Evolutionary conservation across 176 grass and related monocot genomes (phyloP).

Genomic region (Cenchrus americanus): DNA sequence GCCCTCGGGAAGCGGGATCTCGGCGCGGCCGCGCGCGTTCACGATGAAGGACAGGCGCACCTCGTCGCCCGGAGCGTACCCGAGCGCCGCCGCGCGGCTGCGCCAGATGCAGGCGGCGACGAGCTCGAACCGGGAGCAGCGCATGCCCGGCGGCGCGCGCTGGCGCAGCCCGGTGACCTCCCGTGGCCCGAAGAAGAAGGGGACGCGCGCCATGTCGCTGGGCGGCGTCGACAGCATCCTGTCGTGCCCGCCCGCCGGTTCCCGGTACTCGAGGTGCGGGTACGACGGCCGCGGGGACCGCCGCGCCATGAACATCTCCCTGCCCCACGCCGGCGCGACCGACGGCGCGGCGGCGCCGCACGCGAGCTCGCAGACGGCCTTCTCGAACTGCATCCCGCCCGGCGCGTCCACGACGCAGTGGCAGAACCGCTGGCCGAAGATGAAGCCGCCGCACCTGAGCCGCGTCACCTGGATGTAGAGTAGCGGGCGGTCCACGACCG

Average conservation of each 20-base stretch:
- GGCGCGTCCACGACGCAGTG: conserved; percentile 66
- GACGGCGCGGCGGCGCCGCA: conserved; percentile 45
- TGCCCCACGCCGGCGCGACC: conserved; percentile 56
- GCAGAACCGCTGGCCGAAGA: conserved; percentile 66
- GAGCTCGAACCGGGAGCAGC: conserved; percentile 63
- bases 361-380: conserved; percentile 62
- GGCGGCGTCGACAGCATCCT: conserved; percentile 1
- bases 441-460: conserved; percentile 67
- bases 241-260: conserved; percentile 35
- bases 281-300: conserved; percentile 30
- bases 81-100: conserved; percentile 60
- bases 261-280: conserved; percentile 65
- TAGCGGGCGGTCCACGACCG: conserved; percentile 51
- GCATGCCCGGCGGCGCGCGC: conserved; percentile 43
- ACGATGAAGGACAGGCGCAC: conserved; percentile 67
- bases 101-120: conserved; percentile 71
- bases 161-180: conserved; percentile 59
- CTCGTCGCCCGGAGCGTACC: conserved; percentile 52
- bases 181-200: conserved; percentile 50
- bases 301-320: conserved; percentile 57
- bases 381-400: conserved; percentile 71
- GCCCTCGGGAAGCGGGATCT: conserved; percentile 51
- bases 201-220: conserved; percentile 12
- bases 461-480: conserved; percentile 74
- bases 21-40: conserved; percentile 54